phyloP scores from a whole-genome alignment of 805 yeast genomes.

The Torulaspora gathmanii region DNA sequence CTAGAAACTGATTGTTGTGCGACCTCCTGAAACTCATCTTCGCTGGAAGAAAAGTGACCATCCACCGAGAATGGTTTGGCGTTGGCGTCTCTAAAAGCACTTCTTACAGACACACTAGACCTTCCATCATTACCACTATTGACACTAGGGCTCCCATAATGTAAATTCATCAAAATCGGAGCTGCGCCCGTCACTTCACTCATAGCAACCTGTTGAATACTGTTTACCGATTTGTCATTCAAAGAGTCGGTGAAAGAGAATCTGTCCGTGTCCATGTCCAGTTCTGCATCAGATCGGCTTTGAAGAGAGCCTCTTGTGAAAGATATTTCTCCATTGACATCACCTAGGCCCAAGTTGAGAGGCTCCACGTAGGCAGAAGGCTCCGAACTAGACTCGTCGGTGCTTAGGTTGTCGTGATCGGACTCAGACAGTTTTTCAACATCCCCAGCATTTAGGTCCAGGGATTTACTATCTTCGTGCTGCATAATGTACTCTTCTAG shows the following conservation, averaged over 20 bases:
- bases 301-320: not conserved
- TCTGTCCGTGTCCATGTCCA: slow-evolving; percentile 12
- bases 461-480: slow-evolving; percentile 12
- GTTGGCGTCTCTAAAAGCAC: no score
- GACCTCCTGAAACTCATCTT: not conserved
- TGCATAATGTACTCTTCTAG: slow-evolving; percentile 28
- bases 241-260: slow-evolving; percentile 22
- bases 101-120: not conserved
- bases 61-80: no score
- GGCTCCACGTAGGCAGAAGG: slow-evolving; percentile 9
- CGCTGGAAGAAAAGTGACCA: not conserved
- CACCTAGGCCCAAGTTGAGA: not conserved
- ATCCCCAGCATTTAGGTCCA: slow-evolving; percentile 1
- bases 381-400: slow-evolving; percentile 1
- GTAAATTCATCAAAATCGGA: slow-evolving; percentile 10
- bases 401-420: not conserved
- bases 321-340: not conserved
- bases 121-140: not conserved
- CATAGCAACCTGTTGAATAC: slow-evolving; percentile 18
- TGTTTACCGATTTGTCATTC: slow-evolving; percentile 17
- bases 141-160: slow-evolving; percentile 1
- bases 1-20: not conserved
- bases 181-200: slow-evolving; percentile 15
- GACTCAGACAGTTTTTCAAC: not conserved
- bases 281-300: slow-evolving; percentile 6